Evolutionary conservation across 352 stramenopile species (phyloP).

Genomic region (Poterioochromonas sp.): DNA sequence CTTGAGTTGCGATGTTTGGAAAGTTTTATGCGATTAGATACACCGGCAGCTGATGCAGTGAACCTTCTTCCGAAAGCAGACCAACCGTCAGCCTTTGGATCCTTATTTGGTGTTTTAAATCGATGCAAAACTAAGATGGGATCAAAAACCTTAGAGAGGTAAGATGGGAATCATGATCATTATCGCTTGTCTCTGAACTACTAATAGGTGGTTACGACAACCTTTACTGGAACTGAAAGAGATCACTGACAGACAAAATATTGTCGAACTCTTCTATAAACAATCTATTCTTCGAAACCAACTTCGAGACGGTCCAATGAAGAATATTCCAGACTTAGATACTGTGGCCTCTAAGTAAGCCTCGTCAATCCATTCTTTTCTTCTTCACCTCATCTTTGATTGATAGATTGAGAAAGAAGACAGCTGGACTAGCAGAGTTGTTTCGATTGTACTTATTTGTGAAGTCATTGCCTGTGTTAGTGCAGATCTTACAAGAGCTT

Average conservation of each 20-base stretch:
- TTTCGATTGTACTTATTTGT: conserved; percentile 15
- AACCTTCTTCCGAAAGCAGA: conserved; percentile 73
- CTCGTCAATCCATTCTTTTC: not conserved
- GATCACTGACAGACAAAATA: conserved; percentile 46
- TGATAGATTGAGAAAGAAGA: conserved; percentile 38
- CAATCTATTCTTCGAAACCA: conserved; percentile 39
- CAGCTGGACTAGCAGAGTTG: conserved; percentile 36
- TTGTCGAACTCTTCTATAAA: conserved; percentile 47
- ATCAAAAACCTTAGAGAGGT: conserved; percentile 72
- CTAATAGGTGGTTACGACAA: conserved; percentile 78
- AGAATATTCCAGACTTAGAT: conserved; percentile 46
- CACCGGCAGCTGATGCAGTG: conserved; percentile 72
- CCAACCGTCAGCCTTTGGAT: conserved; percentile 51
- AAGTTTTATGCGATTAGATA: conserved; percentile 84
- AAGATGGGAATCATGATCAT: not conserved
- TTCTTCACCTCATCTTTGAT: not conserved
- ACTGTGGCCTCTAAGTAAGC: conserved; percentile 26
- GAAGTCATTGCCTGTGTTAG: conserved; percentile 33
- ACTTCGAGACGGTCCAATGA: conserved; percentile 50
- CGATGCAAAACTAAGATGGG: conserved; percentile 86
- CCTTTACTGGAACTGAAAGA: conserved; percentile 81
- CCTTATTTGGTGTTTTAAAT: conserved; percentile 85
- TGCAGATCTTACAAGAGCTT: too few species aligned
- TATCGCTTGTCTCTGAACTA: not conserved
- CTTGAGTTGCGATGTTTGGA: too few species aligned